Conservation (phyloP, 371 early-diverging fungal species). For the Rhizopus microsporus region DNA sequence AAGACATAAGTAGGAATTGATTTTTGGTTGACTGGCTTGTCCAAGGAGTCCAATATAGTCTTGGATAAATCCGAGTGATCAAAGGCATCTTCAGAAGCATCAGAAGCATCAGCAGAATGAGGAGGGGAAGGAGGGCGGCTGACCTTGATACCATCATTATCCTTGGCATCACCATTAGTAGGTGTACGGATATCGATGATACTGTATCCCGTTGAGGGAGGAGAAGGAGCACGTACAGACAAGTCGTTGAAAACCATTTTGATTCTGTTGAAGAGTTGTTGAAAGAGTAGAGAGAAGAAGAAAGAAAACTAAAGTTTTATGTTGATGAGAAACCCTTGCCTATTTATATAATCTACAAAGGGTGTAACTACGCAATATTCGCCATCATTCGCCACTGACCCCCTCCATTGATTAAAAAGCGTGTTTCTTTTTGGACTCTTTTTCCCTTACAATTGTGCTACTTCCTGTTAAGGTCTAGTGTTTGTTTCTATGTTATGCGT, state of each 20-base stretch:
- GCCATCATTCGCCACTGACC: neutral
- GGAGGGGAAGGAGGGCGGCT: slow-evolving; percentile 22
- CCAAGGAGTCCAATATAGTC: slow-evolving; percentile 51
- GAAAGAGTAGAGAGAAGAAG: slow-evolving; percentile 1
- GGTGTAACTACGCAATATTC: slow-evolving; percentile 1
- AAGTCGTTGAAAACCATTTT: slow-evolving; percentile 2
- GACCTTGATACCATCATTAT: neutral
- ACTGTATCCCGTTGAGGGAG: slow-evolving; percentile 35
- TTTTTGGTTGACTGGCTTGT: slow-evolving; percentile 37
- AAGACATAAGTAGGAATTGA: slow-evolving; percentile 75
- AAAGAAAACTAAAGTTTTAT: neutral
- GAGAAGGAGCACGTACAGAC: slow-evolving; percentile 24
- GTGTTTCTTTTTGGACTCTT: no score
- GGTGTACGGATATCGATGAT: slow-evolving; percentile 42
- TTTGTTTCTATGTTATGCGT: no score
- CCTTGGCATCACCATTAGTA: neutral
- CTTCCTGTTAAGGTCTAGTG: no score
- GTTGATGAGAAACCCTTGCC: neutral
- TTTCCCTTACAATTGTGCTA: no score
- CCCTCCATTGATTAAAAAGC: no score
- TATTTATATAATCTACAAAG: neutral
- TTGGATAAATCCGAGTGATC: slow-evolving; percentile 41
- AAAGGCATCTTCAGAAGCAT: slow-evolving; percentile 43
- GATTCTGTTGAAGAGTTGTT: slow-evolving; percentile 27
- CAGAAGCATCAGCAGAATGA: slow-evolving; percentile 35